Conservation (phyloP, 1,284 basidiomycete genomes). For the Ustilago esculenta region DNA sequence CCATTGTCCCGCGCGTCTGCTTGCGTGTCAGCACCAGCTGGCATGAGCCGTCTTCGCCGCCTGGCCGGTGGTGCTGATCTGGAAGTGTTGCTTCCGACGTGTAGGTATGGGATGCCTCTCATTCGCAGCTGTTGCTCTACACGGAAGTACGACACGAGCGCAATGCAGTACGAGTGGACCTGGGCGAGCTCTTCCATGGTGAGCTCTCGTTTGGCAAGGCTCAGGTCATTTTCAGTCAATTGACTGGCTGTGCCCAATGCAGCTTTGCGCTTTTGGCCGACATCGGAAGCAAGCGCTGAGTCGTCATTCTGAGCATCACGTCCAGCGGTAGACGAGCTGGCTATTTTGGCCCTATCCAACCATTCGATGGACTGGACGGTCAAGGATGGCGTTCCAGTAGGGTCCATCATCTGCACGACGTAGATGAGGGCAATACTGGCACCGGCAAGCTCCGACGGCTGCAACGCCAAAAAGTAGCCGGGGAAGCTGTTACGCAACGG, state of each 20-base stretch:
- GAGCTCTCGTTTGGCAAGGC: slow-evolving; percentile 12
- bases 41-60: neutral
- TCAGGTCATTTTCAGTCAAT: neutral
- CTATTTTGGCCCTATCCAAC: slow-evolving; percentile 49
- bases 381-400: slow-evolving; percentile 26
- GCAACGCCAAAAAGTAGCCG: slow-evolving; percentile 51
- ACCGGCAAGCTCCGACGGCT: slow-evolving; percentile 34
- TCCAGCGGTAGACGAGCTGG: slow-evolving; percentile 7
- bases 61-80: slow-evolving; percentile 33
- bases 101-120: slow-evolving; percentile 79
- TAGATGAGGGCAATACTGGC: slow-evolving; percentile 47
- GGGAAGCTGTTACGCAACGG: slow-evolving; percentile 45
- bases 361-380: slow-evolving; percentile 53
- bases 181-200: slow-evolving; percentile 46
- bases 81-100: slow-evolving; percentile 73
- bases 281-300: neutral
- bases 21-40: neutral
- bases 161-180: slow-evolving; percentile 71
- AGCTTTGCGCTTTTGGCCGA: slow-evolving; percentile 29
- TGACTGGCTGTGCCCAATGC: neutral
- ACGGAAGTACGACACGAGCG: slow-evolving; percentile 86
- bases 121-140: slow-evolving; percentile 87
- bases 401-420: slow-evolving; percentile 38
- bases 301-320: neutral
- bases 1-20: slow-evolving; percentile 26